A percentile compares a stretch with the other conserved stretches of the same genome.
Conservation (phyloP, 1,284 basidiomycete genomes). For the Naganishia sp. region DNA sequence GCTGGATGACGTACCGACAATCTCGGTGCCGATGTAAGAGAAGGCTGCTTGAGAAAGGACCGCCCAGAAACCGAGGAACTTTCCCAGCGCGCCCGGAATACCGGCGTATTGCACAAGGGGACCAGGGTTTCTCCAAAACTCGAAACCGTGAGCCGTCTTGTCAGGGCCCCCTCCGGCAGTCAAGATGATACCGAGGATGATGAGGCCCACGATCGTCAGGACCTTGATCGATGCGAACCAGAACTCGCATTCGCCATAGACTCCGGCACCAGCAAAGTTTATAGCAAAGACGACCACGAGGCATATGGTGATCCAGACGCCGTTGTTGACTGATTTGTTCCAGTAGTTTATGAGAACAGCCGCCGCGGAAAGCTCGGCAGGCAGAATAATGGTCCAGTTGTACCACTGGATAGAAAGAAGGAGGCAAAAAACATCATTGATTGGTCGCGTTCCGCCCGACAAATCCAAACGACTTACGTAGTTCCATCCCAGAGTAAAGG, state of each 20-base stretch:
- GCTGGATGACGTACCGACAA: conserved; percentile 36
- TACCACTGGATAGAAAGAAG: conserved; percentile 58
- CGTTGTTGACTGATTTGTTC: conserved; percentile 63
- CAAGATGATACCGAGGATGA: conserved; percentile 67
- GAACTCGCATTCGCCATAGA: conserved; percentile 54
- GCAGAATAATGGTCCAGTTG: conserved; percentile 66
- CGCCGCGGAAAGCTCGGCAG: conserved; percentile 74
- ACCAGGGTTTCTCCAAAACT: conserved; percentile 49
- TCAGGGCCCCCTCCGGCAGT: conserved; percentile 56
- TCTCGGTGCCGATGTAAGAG: conserved; percentile 53
- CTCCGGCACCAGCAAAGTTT: conserved; percentile 72
- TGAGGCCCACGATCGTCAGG: conserved; percentile 64
- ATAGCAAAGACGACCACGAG: conserved; percentile 70
- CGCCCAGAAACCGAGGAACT: conserved; percentile 60
- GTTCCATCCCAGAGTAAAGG: conserved; percentile 80
- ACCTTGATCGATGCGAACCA: conserved; percentile 70
- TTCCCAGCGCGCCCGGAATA: conserved; percentile 52
- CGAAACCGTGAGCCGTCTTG: conserved; percentile 50
- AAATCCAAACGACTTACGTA: conserved; percentile 58
- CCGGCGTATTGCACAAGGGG: conserved; percentile 43
- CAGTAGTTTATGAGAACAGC: conserved; percentile 77
- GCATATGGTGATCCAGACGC: conserved; percentile 74
- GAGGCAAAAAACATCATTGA: neutral
- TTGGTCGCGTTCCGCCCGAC: neutral
- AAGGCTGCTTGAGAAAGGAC: conserved; percentile 54